Evolutionary conservation across 164 flowering plant genomes (phyloP).

Genomic region (Akebia trifoliata): DNA sequence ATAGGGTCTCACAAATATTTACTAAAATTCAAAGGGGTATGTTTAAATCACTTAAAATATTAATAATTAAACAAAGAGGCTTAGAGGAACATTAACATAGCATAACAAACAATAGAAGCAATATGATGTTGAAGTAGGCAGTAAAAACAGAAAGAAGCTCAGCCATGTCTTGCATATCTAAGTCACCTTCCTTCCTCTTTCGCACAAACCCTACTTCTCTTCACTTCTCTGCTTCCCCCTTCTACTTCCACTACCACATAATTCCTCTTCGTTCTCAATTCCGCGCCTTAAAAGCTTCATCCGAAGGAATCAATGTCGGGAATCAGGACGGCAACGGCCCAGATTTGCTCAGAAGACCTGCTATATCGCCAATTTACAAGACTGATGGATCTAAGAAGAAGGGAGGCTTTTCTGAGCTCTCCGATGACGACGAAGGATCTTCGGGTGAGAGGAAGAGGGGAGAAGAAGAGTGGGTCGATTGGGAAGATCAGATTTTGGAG

Average conservation of each 20-base stretch:
- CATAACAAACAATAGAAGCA: too few relatives aligned
- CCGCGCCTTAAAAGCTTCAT: conserved; percentile 28
- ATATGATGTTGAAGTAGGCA: background rate
- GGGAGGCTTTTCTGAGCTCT: conserved; percentile 11
- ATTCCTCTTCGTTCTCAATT: conserved; percentile 13
- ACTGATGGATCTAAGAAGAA: conserved; percentile 8
- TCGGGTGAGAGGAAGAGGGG: conserved; percentile 12
- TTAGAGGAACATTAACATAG: too few relatives aligned
- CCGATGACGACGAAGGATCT: conserved; percentile 19
- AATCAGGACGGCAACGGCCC: conserved; percentile 29
- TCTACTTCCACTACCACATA: conserved; percentile 7
- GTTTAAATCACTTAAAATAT: too few relatives aligned
- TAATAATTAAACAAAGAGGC: too few relatives aligned
- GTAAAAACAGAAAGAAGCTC: background rate
- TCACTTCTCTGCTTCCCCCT: conserved; percentile 17
- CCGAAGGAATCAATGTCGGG: conserved; percentile 22
- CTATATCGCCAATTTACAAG: conserved; percentile 18
- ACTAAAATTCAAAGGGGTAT: too few relatives aligned
- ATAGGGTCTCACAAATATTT: too few relatives aligned
- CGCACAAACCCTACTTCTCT: conserved; percentile 14
- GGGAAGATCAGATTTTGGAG: conserved; percentile 90
- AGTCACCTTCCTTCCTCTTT: conserved; percentile 15
- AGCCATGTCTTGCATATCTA: conserved; percentile 26
- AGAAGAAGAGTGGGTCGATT: conserved; percentile 49
- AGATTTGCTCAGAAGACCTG: conserved; percentile 52